These are phyloP conservation scores for Naganishia vishniacii DNA, from an alignment of 768 basidiomycete genomes.

Conservation along the genomic window DNA sequence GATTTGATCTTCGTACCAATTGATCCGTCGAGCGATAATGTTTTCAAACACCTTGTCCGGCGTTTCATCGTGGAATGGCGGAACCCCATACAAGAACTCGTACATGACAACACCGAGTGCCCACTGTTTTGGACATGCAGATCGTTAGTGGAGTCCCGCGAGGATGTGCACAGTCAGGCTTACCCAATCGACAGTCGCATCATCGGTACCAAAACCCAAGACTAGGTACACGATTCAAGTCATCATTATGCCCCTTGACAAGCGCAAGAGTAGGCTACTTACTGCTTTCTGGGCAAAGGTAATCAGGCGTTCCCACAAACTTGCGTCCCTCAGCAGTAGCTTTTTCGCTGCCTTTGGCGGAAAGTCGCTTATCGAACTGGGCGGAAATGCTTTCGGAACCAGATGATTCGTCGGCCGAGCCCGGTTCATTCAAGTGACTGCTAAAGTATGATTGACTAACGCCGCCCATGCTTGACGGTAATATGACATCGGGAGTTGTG, in stretches of 20 bases:
- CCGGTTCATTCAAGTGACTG: conserved; percentile 29
- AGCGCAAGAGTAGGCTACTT: conserved; percentile 25
- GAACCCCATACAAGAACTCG: conserved; percentile 93
- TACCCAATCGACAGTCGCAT: conserved; percentile 95
- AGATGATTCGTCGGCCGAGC: conserved; percentile 64
- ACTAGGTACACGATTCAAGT: conserved; percentile 54
- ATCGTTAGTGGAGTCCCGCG: not conserved
- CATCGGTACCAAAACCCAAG: conserved; percentile 88
- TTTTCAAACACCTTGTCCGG: conserved; percentile 98
- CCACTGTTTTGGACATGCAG: conserved; percentile 60
- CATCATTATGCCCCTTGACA: conserved; percentile 22
- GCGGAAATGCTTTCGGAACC: conserved; percentile 60
- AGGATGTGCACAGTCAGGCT: conserved; percentile 40
- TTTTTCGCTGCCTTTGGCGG: conserved; percentile 20
- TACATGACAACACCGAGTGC: conserved; percentile 96
- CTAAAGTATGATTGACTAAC: conserved; percentile 49
- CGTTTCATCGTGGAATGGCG: conserved; percentile 95
- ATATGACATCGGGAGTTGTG: conserved; percentile 45
- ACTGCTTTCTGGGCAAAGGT: conserved; percentile 67
- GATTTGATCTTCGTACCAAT: conserved; percentile 93
- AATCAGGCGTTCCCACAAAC: conserved; percentile 96
- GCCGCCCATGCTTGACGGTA: conserved; percentile 32
- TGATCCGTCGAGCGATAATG: conserved; percentile 84
- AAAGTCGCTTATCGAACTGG: not conserved
- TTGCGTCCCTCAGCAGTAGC: conserved; percentile 66